These are phyloP conservation scores for Colletotrichum nymphaeae DNA, from an alignment of 2,329 filamentous ascomycete species.

Conservation along the genomic window DNA sequence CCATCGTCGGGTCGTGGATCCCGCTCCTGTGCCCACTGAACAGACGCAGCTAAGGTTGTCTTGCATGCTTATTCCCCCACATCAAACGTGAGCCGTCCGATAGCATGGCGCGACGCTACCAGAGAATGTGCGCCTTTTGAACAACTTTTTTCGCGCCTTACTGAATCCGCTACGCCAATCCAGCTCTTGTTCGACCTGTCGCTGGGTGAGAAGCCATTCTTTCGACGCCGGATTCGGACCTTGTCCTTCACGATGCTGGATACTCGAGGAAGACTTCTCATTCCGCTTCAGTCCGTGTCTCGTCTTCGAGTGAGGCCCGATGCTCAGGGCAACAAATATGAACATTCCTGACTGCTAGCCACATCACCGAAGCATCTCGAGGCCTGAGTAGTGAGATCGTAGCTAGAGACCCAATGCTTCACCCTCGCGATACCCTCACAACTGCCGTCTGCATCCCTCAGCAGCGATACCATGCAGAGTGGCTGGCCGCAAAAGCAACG, in stretches of 20 bases:
- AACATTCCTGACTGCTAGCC: not conserved
- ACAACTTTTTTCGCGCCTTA: not conserved
- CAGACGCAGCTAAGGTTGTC: conserved; percentile 27
- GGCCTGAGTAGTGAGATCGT: too few species aligned
- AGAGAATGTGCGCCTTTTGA: not conserved
- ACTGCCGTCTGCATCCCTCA: not conserved
- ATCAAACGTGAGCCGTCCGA: conserved; percentile 7
- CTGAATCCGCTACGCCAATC: not conserved
- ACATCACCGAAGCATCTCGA: not conserved
- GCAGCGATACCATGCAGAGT: not conserved
- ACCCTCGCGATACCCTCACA: conserved; percentile 8
- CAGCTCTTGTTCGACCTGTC: not conserved
- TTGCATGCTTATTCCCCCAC: conserved; percentile 32
- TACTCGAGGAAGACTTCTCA: not conserved
- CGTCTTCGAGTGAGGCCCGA: not conserved
- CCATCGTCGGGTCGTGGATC: conserved; percentile 1
- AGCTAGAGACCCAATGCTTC: not conserved
- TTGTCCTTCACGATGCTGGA: not conserved
- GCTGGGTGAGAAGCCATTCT: not conserved
- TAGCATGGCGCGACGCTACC: not conserved
- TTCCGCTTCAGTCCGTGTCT: not conserved
- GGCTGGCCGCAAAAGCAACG: conserved; percentile 8
- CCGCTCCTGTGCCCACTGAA: conserved; percentile 23
- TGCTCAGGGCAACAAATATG: not conserved
- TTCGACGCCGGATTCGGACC: not conserved